phyloP scores from a whole-genome alignment of 2,329 filamentous ascomycete genomes.

The Colletotrichum australisinense region DNA sequence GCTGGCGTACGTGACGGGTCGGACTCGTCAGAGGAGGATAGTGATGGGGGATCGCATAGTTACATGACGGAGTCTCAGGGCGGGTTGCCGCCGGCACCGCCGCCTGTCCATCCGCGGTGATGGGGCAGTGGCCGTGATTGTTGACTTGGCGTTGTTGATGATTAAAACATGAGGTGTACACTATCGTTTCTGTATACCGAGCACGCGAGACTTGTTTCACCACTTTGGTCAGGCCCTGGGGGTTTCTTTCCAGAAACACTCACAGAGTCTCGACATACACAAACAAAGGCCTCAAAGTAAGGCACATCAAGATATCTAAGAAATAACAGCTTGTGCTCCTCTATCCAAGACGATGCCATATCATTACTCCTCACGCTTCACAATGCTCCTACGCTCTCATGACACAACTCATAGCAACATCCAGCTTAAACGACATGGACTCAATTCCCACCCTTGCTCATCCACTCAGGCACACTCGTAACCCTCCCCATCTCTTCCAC shows the following conservation, averaged over 20 bases:
- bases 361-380: background rate
- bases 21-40: slow-evolving; percentile 29
- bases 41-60: slow-evolving; percentile 13
- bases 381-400: background rate
- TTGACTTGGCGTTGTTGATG: background rate
- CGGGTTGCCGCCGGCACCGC: slow-evolving; percentile 19
- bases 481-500: background rate
- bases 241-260: too few relatives aligned
- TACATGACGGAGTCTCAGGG: slow-evolving; percentile 23
- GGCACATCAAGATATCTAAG: too few relatives aligned
- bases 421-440: background rate
- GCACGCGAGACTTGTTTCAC: background rate
- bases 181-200: background rate
- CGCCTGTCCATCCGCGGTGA: slow-evolving; percentile 19
- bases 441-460: background rate
- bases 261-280: background rate
- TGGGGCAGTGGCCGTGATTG: background rate
- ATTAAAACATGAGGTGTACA: background rate
- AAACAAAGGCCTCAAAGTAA: too few relatives aligned
- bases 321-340: background rate
- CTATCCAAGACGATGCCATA: background rate
- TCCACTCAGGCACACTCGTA: background rate
- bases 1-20: slow-evolving; percentile 16
- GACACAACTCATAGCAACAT: background rate
- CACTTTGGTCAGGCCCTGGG: background rate